These are phyloP conservation scores for Actinidia polygama DNA, from an alignment of 179 eudicot genomes.

Conservation along the genomic window DNA sequence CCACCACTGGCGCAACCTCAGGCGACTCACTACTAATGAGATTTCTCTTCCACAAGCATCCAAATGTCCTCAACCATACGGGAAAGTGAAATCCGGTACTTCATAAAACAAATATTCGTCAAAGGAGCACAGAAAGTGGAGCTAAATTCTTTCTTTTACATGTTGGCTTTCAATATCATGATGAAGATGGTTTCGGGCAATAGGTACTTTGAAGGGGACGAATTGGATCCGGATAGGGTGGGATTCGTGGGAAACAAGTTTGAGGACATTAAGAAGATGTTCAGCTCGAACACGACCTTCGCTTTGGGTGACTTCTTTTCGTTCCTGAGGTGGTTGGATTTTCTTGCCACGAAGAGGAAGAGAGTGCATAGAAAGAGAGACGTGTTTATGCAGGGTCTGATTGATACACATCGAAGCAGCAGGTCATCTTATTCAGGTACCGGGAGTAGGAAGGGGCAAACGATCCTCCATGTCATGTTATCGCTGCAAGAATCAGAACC, in stretches of 20 bases:
- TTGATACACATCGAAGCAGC: neutral
- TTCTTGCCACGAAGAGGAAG: neutral
- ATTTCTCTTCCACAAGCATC: neutral
- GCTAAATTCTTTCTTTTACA: neutral
- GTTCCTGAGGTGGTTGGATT: neutral
- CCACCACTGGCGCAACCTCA: neutral
- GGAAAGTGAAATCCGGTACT: neutral
- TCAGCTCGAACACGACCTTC: neutral
- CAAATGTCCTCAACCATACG: neutral
- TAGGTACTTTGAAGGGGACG: constrained; percentile 7
- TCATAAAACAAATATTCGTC: neutral
- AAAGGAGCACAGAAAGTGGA: neutral
- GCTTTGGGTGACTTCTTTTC: neutral
- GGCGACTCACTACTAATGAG: neutral
- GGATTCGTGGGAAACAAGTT: neutral
- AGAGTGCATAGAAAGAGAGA: constrained; percentile 3
- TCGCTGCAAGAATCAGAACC: neutral
- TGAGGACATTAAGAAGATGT: constrained; percentile 5
- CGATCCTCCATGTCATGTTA: neutral
- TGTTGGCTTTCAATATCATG: neutral
- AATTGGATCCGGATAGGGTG: neutral
- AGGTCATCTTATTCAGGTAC: neutral
- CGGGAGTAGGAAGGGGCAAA: neutral
- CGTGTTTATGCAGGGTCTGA: constrained; percentile 3
- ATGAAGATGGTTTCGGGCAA: constrained; percentile 7